phyloP scores from a whole-genome alignment of 106 monocot species.

The Dactylorhiza incarnata region DNA sequence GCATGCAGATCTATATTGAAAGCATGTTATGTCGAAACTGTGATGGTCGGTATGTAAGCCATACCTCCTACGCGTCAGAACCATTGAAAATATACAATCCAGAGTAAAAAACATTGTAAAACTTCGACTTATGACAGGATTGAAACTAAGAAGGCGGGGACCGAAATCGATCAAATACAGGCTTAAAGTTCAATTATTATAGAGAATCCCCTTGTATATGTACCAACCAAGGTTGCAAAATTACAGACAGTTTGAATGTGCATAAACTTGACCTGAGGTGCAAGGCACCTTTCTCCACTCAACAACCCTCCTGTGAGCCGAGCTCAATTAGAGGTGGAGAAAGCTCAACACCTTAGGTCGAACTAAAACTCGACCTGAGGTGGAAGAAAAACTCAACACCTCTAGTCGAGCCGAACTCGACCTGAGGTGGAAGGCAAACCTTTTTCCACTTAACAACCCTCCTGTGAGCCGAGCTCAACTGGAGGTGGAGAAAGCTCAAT shows the following conservation, averaged over 20 bases:
- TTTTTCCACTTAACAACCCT: too few species aligned
- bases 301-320: too few species aligned
- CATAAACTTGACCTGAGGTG: too few species aligned
- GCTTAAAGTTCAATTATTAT: slow-evolving; percentile 96
- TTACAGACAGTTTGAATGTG: slow-evolving; percentile 94
- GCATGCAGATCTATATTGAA: neutral
- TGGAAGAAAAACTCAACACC: too few species aligned
- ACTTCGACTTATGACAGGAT: slow-evolving; percentile 93
- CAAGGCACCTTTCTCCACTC: too few species aligned
- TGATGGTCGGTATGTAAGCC: neutral
- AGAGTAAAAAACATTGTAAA: slow-evolving; percentile 97
- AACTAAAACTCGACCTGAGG: too few species aligned
- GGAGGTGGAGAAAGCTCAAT: too few species aligned
- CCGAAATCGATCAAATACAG: slow-evolving; percentile 95
- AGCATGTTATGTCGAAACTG: neutral
- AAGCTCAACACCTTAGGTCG: too few species aligned
- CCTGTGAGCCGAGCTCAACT: too few species aligned
- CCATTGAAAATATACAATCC: slow-evolving; percentile 99
- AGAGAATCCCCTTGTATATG: slow-evolving; percentile 87
- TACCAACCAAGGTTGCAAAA: slow-evolving; percentile 96
- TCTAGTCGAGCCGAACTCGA: too few species aligned
- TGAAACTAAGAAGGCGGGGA: slow-evolving; percentile 89
- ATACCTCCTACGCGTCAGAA: slow-evolving; percentile 98
- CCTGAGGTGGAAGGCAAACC: too few species aligned
- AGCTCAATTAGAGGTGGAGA: too few species aligned